These are phyloP conservation scores for Cantharellus cinnabarinus DNA, from an alignment of 768 basidiomycete species.

Conservation along the genomic window DNA sequence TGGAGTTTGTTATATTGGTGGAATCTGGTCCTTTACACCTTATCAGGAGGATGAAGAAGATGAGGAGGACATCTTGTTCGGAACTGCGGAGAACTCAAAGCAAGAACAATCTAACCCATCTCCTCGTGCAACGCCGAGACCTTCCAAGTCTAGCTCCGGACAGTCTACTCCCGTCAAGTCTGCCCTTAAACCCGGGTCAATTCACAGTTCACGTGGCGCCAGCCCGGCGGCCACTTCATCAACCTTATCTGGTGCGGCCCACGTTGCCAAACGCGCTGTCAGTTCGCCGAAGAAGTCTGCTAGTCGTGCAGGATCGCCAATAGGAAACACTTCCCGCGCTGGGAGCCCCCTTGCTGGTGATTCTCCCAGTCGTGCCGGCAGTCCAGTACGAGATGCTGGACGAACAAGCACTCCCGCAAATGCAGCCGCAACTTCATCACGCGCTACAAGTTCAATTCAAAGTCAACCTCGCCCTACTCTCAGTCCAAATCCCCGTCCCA, in stretches of 20 bases:
- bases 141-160: constrained; percentile 16
- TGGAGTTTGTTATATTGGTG: constrained; percentile 1
- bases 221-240: constrained; percentile 18
- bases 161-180: constrained; percentile 26
- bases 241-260: constrained; percentile 29
- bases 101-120: constrained; percentile 6
- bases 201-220: constrained; percentile 5
- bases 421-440: constrained; percentile 21
- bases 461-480: constrained; percentile 20
- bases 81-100: constrained; percentile 2
- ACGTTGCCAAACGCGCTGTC: constrained; percentile 68
- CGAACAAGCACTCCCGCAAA: constrained; percentile 16
- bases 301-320: constrained; percentile 9
- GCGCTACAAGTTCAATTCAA: constrained; percentile 28
- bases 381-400: constrained; percentile 11
- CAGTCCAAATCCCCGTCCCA: constrained; percentile 6
- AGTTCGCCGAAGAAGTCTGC: constrained; percentile 26
- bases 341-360: constrained; percentile 31
- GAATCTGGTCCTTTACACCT: neutral
- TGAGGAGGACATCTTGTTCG: constrained; percentile 33
- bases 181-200: constrained; percentile 26
- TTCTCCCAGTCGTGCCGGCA: constrained; percentile 17
- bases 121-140: neutral
- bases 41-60: constrained; percentile 41
- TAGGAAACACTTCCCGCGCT: constrained; percentile 24